Evolutionary conservation across 1,284 basidiomycete genomes (phyloP).

Genomic region (Prillingera fragicola): DNA sequence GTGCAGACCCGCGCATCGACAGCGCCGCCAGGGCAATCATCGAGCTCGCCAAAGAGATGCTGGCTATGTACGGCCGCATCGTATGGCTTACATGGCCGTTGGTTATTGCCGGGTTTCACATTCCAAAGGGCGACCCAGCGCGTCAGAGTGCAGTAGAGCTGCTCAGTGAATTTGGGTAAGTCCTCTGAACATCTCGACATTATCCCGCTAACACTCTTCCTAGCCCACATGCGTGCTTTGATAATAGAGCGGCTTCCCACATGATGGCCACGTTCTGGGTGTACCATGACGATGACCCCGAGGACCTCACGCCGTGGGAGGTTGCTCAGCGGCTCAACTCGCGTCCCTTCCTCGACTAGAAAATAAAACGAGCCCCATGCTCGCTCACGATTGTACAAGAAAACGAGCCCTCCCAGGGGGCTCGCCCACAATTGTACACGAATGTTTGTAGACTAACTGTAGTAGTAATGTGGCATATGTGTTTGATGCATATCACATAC

Average conservation of each 20-base stretch:
- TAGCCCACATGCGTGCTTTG: constrained; percentile 43
- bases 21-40: constrained; percentile 33
- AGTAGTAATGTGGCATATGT: too few species aligned
- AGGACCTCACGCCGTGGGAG: constrained; percentile 22
- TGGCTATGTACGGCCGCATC: constrained; percentile 37
- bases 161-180: constrained; percentile 39
- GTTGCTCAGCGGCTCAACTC: constrained; percentile 21
- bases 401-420: too few species aligned
- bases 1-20: constrained; percentile 35
- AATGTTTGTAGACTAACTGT: too few species aligned
- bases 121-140: constrained; percentile 31
- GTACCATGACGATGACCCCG: constrained; percentile 19
- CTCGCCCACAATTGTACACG: too few species aligned
- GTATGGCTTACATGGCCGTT: constrained; percentile 45
- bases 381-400: too few species aligned
- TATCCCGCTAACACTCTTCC: neutral
- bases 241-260: constrained; percentile 31
- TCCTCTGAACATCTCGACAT: too few species aligned
- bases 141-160: constrained; percentile 32
- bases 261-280: constrained; percentile 32
- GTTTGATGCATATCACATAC: too few species aligned
- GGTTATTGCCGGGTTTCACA: constrained; percentile 40
- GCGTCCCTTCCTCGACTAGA: constrained; percentile 21
- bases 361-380: too few species aligned
- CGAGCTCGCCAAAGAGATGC: constrained; percentile 38